Conservation (phyloP, 495 filamentous ascomycete species). For the Annulohypoxylon bovei region DNA sequence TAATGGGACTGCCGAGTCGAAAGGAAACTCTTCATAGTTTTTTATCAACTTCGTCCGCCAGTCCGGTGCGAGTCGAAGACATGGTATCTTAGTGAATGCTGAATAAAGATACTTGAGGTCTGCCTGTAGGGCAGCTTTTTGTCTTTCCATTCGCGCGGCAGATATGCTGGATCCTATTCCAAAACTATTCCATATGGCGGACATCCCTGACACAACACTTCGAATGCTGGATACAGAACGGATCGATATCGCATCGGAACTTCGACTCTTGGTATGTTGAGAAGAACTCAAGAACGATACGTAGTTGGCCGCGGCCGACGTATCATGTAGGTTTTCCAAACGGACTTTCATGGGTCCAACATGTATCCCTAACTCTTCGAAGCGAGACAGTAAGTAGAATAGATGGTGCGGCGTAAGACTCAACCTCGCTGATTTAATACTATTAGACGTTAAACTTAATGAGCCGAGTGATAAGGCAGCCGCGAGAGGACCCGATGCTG, state of each 20-base stretch:
- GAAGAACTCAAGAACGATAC: conserved; percentile 92
- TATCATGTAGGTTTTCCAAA: conserved; percentile 92
- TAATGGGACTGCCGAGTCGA: conserved; percentile 96
- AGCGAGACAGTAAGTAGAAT: conserved; percentile 93
- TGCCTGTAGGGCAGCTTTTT: conserved; percentile 81
- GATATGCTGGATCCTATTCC: conserved; percentile 79
- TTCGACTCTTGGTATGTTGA: conserved; percentile 75
- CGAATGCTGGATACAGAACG: conserved; percentile 95
- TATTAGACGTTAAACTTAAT: conserved; percentile 83
- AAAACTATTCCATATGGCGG: conserved; percentile 87
- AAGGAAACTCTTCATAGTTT: conserved; percentile 97
- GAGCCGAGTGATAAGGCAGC: conserved; percentile 86
- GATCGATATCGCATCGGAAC: conserved; percentile 87
- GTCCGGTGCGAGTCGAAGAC: conserved; percentile 86
- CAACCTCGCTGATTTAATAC: conserved; percentile 86
- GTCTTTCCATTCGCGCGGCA: conserved; percentile 81
- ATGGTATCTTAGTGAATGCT: conserved; percentile 97
- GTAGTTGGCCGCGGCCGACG: conserved; percentile 86
- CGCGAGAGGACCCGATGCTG: conserved; percentile 77
- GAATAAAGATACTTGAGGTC: conserved; percentile 97
- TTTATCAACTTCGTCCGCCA: conserved; percentile 86
- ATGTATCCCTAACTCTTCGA: conserved; percentile 88
- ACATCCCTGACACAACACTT: conserved; percentile 97
- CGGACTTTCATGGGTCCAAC: conserved; percentile 97
- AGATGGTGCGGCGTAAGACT: conserved; percentile 97